These are phyloP conservation scores for Elsinoe ampelina DNA, from an alignment of 2,329 filamentous ascomycete genomes.

Conservation along the genomic window DNA sequence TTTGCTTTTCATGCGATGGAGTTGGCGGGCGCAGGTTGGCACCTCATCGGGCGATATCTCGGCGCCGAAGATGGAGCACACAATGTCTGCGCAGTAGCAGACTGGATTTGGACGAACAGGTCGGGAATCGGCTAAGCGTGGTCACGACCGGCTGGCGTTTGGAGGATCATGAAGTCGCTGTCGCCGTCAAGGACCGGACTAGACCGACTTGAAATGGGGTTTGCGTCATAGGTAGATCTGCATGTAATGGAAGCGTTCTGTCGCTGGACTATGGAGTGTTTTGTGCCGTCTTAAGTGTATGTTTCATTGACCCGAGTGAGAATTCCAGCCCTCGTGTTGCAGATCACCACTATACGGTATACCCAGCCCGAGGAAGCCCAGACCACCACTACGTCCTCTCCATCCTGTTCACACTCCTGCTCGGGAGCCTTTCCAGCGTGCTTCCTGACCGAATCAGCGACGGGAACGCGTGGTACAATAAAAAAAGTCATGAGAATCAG, in stretches of 20 bases:
- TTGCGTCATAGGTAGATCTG: constrained; percentile 11
- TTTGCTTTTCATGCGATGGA: constrained; percentile 4
- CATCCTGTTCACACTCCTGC: background rate
- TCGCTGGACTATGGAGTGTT: background rate
- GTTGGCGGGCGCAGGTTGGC: constrained; percentile 5
- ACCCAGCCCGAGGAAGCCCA: background rate
- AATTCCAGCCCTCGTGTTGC: too few relatives aligned
- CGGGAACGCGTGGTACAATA: too few relatives aligned
- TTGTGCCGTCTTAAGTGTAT: background rate
- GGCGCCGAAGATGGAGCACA: too few relatives aligned
- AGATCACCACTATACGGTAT: background rate
- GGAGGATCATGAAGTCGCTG: too few relatives aligned
- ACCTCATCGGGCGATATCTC: background rate
- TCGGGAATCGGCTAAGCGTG: background rate
- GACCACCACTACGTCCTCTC: background rate
- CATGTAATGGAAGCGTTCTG: constrained; percentile 9
- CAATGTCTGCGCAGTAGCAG: background rate
- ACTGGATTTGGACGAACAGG: background rate
- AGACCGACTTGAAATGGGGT: background rate
- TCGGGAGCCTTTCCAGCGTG: too few relatives aligned
- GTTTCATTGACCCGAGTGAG: background rate
- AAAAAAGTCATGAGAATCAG: background rate
- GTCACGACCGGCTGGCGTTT: background rate
- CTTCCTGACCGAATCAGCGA: too few relatives aligned
- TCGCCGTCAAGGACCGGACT: too few relatives aligned